Evolutionary conservation across 2,329 filamentous ascomycete genomes (phyloP), one percentile per base, ranked within the genome.

Genomic region (Drechslerella coelobrocha): DNA sequence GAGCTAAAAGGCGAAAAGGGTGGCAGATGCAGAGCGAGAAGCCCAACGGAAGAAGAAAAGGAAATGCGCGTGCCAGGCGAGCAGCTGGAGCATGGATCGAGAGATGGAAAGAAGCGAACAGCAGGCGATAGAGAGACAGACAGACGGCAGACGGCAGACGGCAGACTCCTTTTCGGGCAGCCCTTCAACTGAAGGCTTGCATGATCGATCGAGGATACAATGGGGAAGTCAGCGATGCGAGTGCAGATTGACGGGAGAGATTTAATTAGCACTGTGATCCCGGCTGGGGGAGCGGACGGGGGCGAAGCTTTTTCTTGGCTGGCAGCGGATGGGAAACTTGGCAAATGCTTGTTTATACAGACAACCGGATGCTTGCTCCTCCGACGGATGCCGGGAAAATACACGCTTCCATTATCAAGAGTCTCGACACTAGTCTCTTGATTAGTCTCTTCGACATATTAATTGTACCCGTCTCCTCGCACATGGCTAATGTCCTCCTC

Each of bases 221-320:
- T 10, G 10, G 17, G 5, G 41, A 45, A 5, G 41, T 19, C 9
- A 21, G 8, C 41, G 41, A 23, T 45, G 5, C 4, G 37, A 19
- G 19, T 45, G 41, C 4, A 5, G 34, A 23, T 45, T n/a, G 5
- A 45, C 4, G 17, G 8, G 19, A 14, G 41, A 23, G 14, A 19
- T n/a, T 19, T n/a, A 23, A 14, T 6, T 39, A 19, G 17, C 9
- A 5, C 45, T 7, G 14, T 9, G 14, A 7, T 23, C 2, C 23
- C 7, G 47, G 53, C 45, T 60, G 61, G 59, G 47, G 39, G 59
- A 57, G 52, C 54, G 31, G 47, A 69, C 19, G 41, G 59, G 59
- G 62, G 66, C 59, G 59, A 71, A 71, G 66, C 66, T 71, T 71
- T 69, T 59, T 71, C 66, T 71, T 71, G 66, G 66, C 66, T 60